A percentile compares a stretch with the other conserved stretches of the same genome.
Evolutionary conservation across 768 basidiomycete species (phyloP).

Genomic region (Hericium erinaceus): DNA sequence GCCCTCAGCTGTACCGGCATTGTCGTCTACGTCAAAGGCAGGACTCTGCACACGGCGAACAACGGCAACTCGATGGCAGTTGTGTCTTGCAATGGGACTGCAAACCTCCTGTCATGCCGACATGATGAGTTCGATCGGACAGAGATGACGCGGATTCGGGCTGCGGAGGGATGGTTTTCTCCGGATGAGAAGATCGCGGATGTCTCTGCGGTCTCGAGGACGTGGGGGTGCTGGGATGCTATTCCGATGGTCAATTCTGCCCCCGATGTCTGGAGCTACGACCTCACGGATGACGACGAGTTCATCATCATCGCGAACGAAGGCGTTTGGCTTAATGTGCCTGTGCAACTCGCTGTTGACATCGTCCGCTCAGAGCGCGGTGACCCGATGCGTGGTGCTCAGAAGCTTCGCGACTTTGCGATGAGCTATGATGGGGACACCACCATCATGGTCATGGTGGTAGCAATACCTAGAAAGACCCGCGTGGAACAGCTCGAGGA

Average conservation of each 20-base stretch:
- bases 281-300: conserved; percentile 79
- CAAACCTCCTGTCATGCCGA: conserved; percentile 61
- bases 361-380: conserved; percentile 69
- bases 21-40: conserved; percentile 77
- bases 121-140: conserved; percentile 85
- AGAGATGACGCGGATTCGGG: conserved; percentile 81
- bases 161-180: conserved; percentile 91
- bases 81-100: conserved; percentile 69
- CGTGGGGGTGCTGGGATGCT: conserved; percentile 87
- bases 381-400: conserved; percentile 85
- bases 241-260: conserved; percentile 85
- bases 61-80: conserved; percentile 84
- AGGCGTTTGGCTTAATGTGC: conserved; percentile 89
- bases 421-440: conserved; percentile 93
- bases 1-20: conserved; percentile 70
- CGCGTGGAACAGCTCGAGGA: conserved; percentile 36
- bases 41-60: conserved; percentile 83
- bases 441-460: conserved; percentile 97
- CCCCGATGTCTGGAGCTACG: conserved; percentile 63
- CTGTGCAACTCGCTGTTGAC: conserved; percentile 92
- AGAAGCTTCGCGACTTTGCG: conserved; percentile 93
- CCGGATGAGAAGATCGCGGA: conserved; percentile 86
- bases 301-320: conserved; percentile 93
- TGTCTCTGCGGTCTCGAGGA: conserved; percentile 82
- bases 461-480: conserved; percentile 62